Evolutionary conservation across 345 rosid genomes (phyloP).

Genomic region (Aegle marmelos): DNA sequence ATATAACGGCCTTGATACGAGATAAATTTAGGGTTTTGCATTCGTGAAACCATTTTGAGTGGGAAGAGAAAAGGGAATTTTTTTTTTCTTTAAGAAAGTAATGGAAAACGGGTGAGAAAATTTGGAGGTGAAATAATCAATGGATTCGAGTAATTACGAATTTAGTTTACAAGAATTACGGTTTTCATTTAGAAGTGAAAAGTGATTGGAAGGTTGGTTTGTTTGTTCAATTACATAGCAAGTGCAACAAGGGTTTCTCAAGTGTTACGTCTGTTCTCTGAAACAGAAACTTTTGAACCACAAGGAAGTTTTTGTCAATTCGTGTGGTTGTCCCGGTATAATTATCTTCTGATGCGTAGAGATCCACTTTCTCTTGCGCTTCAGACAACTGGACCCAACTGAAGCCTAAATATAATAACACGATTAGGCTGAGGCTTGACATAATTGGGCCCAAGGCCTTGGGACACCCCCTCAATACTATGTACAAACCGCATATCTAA

Average conservation of each 20-base stretch:
- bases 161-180: constrained; percentile 17
- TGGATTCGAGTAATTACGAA: constrained; percentile 7
- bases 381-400: too few relatives aligned
- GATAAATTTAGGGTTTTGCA: constrained; percentile 6
- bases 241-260: background rate
- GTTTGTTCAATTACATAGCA: background rate
- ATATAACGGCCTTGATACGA: constrained; percentile 16
- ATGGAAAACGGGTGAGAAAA: constrained; percentile 29
- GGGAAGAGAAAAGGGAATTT: constrained; percentile 8
- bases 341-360: too few relatives aligned
- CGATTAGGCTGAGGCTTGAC: too few relatives aligned
- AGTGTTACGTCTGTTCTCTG: background rate
- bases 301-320: constrained; percentile 8
- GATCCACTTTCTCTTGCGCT: too few relatives aligned
- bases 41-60: constrained; percentile 8
- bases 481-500: too few relatives aligned
- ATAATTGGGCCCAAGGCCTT: too few relatives aligned
- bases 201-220: background rate
- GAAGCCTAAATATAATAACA: too few relatives aligned
- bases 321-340: background rate
- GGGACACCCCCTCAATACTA: too few relatives aligned
- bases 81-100: constrained; percentile 17
- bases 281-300: background rate
- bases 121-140: constrained; percentile 17
- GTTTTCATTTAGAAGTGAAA: constrained; percentile 25